These are phyloP conservation scores for Chenopodium suecicum DNA, from an alignment of 148 eudicot species.

Conservation along the genomic window DNA sequence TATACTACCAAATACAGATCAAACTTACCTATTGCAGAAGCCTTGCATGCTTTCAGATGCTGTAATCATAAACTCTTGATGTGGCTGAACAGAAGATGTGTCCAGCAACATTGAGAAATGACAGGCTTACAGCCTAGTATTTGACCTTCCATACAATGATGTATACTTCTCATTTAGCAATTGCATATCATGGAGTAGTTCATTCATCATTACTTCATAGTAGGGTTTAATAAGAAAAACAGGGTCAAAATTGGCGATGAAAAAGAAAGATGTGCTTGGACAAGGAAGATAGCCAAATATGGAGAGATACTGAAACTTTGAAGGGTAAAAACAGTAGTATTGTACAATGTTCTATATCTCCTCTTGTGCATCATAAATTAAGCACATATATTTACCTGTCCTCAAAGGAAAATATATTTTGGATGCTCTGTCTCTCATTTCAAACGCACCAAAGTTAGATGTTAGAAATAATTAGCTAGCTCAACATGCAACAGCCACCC, in stretches of 20 bases:
- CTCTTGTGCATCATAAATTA: background rate
- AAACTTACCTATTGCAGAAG: constrained; percentile 18
- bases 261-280: background rate
- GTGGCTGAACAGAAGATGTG: constrained; percentile 15
- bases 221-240: background rate
- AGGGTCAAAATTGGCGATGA: background rate
- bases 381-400: background rate
- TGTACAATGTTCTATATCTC: background rate
- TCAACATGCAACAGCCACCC: background rate
- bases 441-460: background rate
- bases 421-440: background rate
- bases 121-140: constrained; percentile 1
- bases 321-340: background rate
- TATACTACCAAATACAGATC: background rate
- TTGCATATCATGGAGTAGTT: background rate
- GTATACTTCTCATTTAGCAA: background rate
- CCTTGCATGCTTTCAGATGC: constrained; percentile 12
- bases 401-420: background rate
- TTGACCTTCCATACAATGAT: background rate
- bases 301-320: background rate
- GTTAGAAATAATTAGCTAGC: background rate
- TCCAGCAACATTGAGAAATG: constrained; percentile 17
- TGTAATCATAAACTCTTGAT: constrained; percentile 5
- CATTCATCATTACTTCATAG: no score
- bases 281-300: background rate